phyloP scores from a whole-genome alignment of 2,329 filamentous ascomycete genomes.

The Didymella arachidicola region DNA sequence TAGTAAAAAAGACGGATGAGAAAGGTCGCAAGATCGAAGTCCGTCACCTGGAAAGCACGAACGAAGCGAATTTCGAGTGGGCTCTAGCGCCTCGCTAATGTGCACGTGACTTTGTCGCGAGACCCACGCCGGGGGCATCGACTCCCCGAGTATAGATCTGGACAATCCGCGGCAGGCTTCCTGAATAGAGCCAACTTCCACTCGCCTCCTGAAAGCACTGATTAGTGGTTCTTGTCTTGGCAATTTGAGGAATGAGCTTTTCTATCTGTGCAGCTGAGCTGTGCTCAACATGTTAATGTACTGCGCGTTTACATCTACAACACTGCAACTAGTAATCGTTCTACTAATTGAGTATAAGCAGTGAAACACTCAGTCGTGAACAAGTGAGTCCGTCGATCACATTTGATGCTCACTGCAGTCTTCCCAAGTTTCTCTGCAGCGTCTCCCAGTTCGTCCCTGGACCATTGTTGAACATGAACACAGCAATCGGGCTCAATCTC shows the following conservation, averaged over 20 bases:
- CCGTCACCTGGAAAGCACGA: not conserved
- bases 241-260: not conserved
- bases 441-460: conserved; percentile 11
- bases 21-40: conserved; percentile 1
- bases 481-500: not conserved
- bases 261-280: not conserved
- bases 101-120: conserved; percentile 5
- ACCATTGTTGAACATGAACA: conserved; percentile 4
- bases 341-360: not conserved
- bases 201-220: not conserved
- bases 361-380: not conserved
- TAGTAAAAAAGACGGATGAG: no score
- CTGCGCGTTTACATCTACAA: not conserved
- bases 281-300: not conserved
- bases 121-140: not conserved
- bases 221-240: not conserved
- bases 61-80: conserved; percentile 19
- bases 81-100: conserved; percentile 9
- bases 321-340: not conserved
- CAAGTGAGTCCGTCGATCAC: no score
- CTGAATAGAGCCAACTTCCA: not conserved
- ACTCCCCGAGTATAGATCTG: not conserved
- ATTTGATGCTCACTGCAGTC: not conserved
- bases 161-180: not conserved
- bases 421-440: not conserved